A percentile compares a stretch with the other conserved stretches of the same genome.
phyloP scores from a whole-genome alignment of 2,329 filamentous ascomycete species.

The Teratosphaeriaceae sp. region DNA sequence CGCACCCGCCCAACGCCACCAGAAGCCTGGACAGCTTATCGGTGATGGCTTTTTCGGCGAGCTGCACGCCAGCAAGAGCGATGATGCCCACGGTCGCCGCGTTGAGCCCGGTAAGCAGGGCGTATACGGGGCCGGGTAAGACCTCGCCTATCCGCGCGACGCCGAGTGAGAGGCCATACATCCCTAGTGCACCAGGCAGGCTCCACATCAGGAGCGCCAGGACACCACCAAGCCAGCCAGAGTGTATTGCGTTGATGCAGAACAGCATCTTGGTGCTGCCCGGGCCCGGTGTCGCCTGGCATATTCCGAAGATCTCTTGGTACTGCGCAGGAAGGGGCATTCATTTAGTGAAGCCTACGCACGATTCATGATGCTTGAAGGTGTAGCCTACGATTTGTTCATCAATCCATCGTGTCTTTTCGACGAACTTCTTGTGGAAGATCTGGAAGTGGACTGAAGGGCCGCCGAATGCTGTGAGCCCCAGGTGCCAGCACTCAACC shows the following conservation, averaged over 20 bases:
- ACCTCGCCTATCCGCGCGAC: conserved; percentile 53
- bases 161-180: conserved; percentile 61
- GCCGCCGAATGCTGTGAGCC: conserved; percentile 35
- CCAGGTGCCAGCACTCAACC: conserved; percentile 16
- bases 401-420: conserved; percentile 57
- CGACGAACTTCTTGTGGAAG: conserved; percentile 56
- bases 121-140: conserved; percentile 58
- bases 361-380: background rate
- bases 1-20: conserved; percentile 57
- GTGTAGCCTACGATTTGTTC: conserved; percentile 51
- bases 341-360: background rate
- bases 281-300: conserved; percentile 61
- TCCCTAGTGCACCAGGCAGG: conserved; percentile 62
- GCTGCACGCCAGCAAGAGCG: conserved; percentile 58
- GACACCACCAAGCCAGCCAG: conserved; percentile 52
- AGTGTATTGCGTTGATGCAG: conserved; percentile 58
- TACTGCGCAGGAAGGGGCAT: conserved; percentile 32
- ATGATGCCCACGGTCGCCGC: conserved; percentile 66
- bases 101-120: conserved; percentile 64
- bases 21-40: conserved; percentile 57
- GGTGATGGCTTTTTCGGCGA: conserved; percentile 61
- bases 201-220: conserved; percentile 59
- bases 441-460: conserved; percentile 66
- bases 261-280: conserved; percentile 68
- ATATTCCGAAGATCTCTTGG: conserved; percentile 65